Evolutionary conservation across 768 basidiomycete species (phyloP), one percentile per base, ranked within the genome.

Genomic region (Boletus reticulatus): DNA sequence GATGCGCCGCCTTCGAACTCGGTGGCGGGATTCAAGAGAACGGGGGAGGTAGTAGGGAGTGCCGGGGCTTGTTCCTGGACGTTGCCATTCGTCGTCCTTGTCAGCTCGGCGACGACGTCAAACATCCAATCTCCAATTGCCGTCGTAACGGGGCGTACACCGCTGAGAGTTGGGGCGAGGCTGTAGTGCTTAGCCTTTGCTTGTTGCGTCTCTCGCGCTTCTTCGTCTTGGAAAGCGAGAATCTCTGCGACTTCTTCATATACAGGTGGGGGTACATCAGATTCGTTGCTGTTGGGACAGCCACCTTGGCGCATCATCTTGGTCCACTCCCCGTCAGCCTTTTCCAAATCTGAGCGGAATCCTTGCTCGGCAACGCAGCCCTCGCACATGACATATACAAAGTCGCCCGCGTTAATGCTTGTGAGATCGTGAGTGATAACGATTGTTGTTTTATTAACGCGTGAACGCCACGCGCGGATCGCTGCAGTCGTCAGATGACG

Each of bases 371-470:
- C 87, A 31, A 97, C 83, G 0, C 68, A 62, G 0, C 95, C 96
- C 19, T 84, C 78, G 61, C 85, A 84, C 76, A 98, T 85, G 4
- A 98, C 90, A 67, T 98, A 97, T 13, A 97, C 92, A 60, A 97
- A 98, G 70, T 98, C 95, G 14, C 76, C 70, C 0, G 73, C 50
- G 20, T 73, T 72, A 59, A 99, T 89, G 61, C 94, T 91, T 1
- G 87, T 86, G 17, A 98, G 83, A 62, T 98, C 97, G 71, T 98
- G 96, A 0, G 96, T 98, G 68, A 98, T 97, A 20, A 71, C 57
- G 19, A 71, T 57, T 4, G 71, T 71, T 0, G 69, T 98, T 63
- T 84, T 85, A 74, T 89, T 88, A 16, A 68, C 66, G 8, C 92
- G 79, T 22, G 67, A 56, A 39, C 67, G 61, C 88, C 89, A 92